Conservation (phyloP, 2,329 filamentous ascomycete genomes). For the Rasamsonia emersonii region DNA sequence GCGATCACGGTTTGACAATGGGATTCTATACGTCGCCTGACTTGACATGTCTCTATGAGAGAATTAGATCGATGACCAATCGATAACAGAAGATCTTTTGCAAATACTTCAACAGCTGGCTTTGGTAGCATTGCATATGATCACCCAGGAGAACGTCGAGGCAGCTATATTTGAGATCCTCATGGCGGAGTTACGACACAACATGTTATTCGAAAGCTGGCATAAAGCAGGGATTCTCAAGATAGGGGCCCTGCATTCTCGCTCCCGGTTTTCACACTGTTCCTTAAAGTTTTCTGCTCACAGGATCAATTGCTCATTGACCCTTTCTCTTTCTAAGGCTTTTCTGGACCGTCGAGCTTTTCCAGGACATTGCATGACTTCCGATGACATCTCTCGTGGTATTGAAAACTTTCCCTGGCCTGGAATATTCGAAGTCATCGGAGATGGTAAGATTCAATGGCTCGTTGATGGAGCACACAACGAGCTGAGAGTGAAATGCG, state of each 20-base stretch:
- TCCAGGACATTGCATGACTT: slow-evolving; percentile 10
- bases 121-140: slow-evolving; percentile 57
- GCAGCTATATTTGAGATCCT: slow-evolving; percentile 59
- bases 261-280: no score
- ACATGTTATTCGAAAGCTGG: slow-evolving; percentile 55
- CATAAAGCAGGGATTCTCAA: slow-evolving; percentile 68
- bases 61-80: slow-evolving; percentile 29
- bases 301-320: slow-evolving; percentile 25
- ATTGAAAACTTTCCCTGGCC: slow-evolving; percentile 21
- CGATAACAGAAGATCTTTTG: slow-evolving; percentile 21
- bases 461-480: slow-evolving; percentile 39
- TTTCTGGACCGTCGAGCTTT: slow-evolving; percentile 17
- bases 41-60: slow-evolving; percentile 23
- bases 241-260: slow-evolving; percentile 50
- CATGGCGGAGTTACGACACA: slow-evolving; percentile 61
- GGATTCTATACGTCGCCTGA: slow-evolving; percentile 24
- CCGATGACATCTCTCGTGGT: slow-evolving; percentile 17
- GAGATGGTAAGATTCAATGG: slow-evolving; percentile 20
- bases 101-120: slow-evolving; percentile 50
- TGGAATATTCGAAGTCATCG: slow-evolving; percentile 26
- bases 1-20: slow-evolving; percentile 21
- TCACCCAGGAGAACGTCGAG: slow-evolving; percentile 54
- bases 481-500: slow-evolving; percentile 29
- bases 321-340: slow-evolving; percentile 14
- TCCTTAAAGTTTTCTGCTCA: slow-evolving; percentile 38